A percentile compares a stretch with the other conserved stretches of the same genome.
phyloP scores from a whole-genome alignment of 345 rosid species.

The Brassica incana region DNA sequence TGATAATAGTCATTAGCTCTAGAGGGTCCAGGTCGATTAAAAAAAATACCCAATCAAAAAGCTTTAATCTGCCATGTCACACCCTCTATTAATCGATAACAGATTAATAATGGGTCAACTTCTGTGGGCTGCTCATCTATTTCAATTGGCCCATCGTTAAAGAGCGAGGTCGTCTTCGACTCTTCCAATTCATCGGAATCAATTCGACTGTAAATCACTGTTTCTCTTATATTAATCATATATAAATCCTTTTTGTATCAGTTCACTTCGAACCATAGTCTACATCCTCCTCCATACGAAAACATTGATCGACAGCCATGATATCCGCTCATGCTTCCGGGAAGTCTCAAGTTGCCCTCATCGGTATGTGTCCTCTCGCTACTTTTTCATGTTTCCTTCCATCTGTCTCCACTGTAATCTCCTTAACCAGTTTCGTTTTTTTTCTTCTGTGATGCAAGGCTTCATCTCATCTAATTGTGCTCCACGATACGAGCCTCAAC shows the following conservation, averaged over 20 bases:
- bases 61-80: neutral
- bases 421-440: neutral
- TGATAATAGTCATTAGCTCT: too few species aligned
- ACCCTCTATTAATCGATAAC: neutral
- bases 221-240: neutral
- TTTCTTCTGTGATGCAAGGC: neutral
- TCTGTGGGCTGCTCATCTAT: neutral
- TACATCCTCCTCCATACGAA: neutral
- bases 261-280: neutral
- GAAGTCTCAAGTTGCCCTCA: neutral
- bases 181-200: neutral
- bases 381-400: too few species aligned
- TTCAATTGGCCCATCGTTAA: neutral
- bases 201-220: neutral
- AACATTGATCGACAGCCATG: neutral
- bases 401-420: neutral
- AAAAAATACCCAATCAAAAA: too few species aligned
- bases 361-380: neutral
- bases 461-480: neutral
- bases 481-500: neutral
- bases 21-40: too few species aligned
- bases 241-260: neutral
- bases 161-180: neutral
- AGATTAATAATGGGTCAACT: neutral
- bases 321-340: neutral